A percentile compares a stretch with the other conserved stretches of the same genome.
These are phyloP conservation scores for Saccharomycopsis hybrid DNA, from an alignment of 1,139 yeast genomes.

Conservation along the genomic window DNA sequence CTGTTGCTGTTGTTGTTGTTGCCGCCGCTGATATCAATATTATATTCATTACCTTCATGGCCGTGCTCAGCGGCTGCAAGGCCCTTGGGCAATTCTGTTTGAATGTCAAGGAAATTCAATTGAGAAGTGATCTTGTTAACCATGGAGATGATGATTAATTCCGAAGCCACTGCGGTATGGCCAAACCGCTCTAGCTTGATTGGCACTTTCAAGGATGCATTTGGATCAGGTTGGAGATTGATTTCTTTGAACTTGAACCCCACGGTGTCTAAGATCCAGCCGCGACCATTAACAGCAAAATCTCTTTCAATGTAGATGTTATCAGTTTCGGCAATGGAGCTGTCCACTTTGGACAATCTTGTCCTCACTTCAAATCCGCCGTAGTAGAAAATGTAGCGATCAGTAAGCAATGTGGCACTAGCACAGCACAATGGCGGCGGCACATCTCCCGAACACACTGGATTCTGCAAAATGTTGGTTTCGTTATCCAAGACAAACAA, in stretches of 20 bases:
- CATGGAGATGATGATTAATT: not conserved
- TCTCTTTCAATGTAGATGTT: conserved; percentile 29
- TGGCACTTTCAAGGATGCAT: conserved; percentile 32
- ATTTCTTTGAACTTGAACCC: conserved; percentile 33
- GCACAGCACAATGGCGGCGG: conserved; percentile 39
- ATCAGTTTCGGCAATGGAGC: conserved; percentile 27
- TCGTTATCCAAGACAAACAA: conserved; percentile 32
- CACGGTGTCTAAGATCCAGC: conserved; percentile 37
- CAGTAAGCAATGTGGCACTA: conserved; percentile 32
- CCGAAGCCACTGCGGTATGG: conserved; percentile 27
- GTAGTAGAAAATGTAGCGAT: conserved; percentile 36
- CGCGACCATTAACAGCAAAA: conserved; percentile 33
- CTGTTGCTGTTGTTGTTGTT: not conserved
- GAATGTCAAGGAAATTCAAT: not conserved
- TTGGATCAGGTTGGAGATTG: conserved; percentile 36
- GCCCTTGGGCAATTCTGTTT: too few species aligned
- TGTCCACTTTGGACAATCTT: conserved; percentile 11
- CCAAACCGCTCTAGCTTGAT: conserved; percentile 42
- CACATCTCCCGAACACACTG: conserved; percentile 29
- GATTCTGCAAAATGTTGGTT: conserved; percentile 29
- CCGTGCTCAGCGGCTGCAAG: not conserved
- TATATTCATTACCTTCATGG: not conserved
- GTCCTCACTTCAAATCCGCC: conserved; percentile 42
- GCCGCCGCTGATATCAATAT: too few species aligned
- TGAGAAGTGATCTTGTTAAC: not conserved